These are phyloP conservation scores for Penicillium sp. DNA, from an alignment of 2,329 filamentous ascomycete genomes.

Conservation along the genomic window DNA sequence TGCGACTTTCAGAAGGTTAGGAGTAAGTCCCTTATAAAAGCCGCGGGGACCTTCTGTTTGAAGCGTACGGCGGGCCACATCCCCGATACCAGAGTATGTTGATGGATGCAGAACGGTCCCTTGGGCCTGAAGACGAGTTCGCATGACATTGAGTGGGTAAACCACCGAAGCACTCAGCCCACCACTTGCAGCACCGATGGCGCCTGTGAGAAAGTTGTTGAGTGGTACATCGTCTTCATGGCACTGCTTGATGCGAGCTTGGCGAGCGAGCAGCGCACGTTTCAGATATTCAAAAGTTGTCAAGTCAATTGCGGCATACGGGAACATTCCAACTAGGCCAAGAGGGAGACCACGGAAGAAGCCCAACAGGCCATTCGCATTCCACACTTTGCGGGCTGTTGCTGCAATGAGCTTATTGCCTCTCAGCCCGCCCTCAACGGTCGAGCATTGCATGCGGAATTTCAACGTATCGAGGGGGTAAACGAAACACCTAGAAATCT, in stretches of 20 bases:
- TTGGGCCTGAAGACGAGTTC: conserved; percentile 90
- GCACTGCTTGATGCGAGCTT: conserved; percentile 69
- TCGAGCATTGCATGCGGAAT: conserved; percentile 90
- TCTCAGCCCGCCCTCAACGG: conserved; percentile 79
- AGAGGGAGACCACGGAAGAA: conserved; percentile 94
- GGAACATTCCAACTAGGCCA: conserved; percentile 95
- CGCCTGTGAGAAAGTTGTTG: conserved; percentile 80
- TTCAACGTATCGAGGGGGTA: conserved; percentile 79
- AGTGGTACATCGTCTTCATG: conserved; percentile 83
- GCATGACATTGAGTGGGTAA: conserved; percentile 91
- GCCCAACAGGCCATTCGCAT: conserved; percentile 70
- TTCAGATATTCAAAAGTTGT: conserved; percentile 95
- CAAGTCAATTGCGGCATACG: conserved; percentile 95
- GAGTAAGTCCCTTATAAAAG: conserved; percentile 92
- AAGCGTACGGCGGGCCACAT: conserved; percentile 83
- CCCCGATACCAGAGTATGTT: conserved; percentile 88
- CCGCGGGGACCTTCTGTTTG: conserved; percentile 81
- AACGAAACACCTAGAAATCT: conserved; percentile 71
- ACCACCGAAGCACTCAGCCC: conserved; percentile 92
- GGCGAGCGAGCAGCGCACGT: conserved; percentile 68
- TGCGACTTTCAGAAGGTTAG: conserved; percentile 93
- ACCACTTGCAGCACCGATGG: conserved; percentile 88
- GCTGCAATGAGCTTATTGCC: conserved; percentile 81
- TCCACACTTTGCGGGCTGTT: conserved; percentile 86
- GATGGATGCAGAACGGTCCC: conserved; percentile 89